Evolutionary conservation across 768 basidiomycete genomes (phyloP).

Genomic region (Tricholoma terreum): DNA sequence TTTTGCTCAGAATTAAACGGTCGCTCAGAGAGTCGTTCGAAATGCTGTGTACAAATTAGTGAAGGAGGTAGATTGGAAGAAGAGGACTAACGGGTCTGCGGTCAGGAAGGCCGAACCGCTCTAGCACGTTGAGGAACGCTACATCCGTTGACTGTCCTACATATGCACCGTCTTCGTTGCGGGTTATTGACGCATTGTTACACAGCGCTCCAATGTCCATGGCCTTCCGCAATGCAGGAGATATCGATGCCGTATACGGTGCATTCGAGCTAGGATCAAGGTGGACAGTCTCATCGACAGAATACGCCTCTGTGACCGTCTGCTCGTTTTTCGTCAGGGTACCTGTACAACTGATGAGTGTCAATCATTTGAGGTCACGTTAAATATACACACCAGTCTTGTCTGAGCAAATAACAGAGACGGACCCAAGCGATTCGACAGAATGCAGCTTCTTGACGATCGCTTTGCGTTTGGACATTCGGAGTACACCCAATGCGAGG

Average conservation of each 20-base stretch:
- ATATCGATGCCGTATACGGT: slow-evolving; percentile 38
- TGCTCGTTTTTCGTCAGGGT: slow-evolving; percentile 96
- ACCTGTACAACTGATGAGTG: slow-evolving; percentile 40
- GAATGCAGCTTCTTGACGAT: slow-evolving; percentile 97
- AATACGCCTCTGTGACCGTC: slow-evolving; percentile 86
- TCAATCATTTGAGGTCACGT: neutral
- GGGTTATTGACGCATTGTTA: slow-evolving; percentile 72
- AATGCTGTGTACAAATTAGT: slow-evolving; percentile 45
- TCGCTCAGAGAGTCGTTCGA: slow-evolving; percentile 71
- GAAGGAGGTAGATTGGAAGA: neutral
- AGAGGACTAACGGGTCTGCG: slow-evolving; percentile 57
- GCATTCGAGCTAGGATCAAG: slow-evolving; percentile 53
- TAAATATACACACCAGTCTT: slow-evolving; percentile 69
- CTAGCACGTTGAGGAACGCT: slow-evolving; percentile 78
- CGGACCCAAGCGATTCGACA: slow-evolving; percentile 90
- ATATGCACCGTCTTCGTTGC: slow-evolving; percentile 67
- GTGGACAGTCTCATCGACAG: slow-evolving; percentile 75
- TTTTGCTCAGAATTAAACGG: slow-evolving; percentile 95
- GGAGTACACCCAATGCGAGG: slow-evolving; percentile 86
- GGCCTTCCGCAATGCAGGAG: slow-evolving; percentile 68
- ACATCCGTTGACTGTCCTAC: slow-evolving; percentile 94
- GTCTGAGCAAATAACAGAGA: slow-evolving; percentile 97
- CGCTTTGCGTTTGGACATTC: slow-evolving; percentile 93
- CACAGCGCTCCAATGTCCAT: slow-evolving; percentile 85
- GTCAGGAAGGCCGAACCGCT: slow-evolving; percentile 64